Base-by-base conservation (phyloP, 768 basidiomycete genomes). In the Hygrophorus pudorinus region DNA sequence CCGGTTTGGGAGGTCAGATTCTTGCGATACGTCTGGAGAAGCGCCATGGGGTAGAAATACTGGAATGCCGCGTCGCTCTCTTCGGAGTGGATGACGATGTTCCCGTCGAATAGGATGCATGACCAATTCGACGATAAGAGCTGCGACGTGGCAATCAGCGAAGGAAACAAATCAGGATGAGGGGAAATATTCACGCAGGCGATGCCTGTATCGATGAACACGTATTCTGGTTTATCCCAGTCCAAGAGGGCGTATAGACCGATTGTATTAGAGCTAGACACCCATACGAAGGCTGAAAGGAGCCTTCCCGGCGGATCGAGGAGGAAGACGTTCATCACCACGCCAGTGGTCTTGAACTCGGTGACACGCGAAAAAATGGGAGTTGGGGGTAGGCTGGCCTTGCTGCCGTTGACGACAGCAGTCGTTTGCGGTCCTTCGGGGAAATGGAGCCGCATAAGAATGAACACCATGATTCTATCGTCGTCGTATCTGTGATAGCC, bases 241-340 rank as follows among this genome's bases (percentile, higher is more conserved):
- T 84, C 81, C 21, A 72, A 65, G 16, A 84, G 64, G 13, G 75
- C 75, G 53, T 79, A 84, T 5, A 85, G 58, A 9, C 76, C 81
- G 44, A 74, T 72, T 13, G 71, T 72, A 47, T 74, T 75, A 6
- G 70, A 60, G 14, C 61, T 64, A 13, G 76, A 65, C 4, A 79
- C 66, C 76, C 78, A 84, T n/a, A 85, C 73, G 48, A 84, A 85
- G 3, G 79, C 81, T 8, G 78, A 77, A 34, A 84, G 55, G 14
- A 85, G 60, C 33, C 78, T 64, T 36, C 69, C 66, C 3, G 72
- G 66, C 0, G 81, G 80, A 52, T 85, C 82, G 21, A 85, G 69
- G 17, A 85, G 65, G 54, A 85, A 85, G 18, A 85, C 76, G 51
- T 84, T 84, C 80, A 85, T 83, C 10, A 85, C 81, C 10, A 79